A percentile compares a stretch with the other conserved stretches of the same genome.
Conservation (phyloP, 805 yeast species). For the Nakazawaea pomicola region DNA sequence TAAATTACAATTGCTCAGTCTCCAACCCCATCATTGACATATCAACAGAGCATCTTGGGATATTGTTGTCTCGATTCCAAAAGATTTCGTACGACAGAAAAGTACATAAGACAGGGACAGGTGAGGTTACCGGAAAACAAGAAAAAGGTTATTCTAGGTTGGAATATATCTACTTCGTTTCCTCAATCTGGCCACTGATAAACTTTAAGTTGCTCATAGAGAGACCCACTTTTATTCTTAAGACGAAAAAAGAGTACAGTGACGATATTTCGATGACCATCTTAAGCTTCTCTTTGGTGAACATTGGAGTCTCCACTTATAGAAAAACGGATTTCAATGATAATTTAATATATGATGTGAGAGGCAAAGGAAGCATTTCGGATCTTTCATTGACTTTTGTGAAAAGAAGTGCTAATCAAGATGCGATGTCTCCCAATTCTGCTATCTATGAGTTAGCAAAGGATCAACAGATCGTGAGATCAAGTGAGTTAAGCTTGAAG, state of each 20-base stretch:
- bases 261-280: conserved; percentile 18
- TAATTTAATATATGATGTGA: conserved; percentile 12
- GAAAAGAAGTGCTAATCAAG: conserved; percentile 12
- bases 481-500: conserved; percentile 14
- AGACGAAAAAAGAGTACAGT: conserved; percentile 10
- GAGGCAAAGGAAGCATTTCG: conserved; percentile 18
- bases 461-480: conserved; percentile 7
- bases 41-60: conserved; percentile 14
- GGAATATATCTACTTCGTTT: conserved; percentile 7
- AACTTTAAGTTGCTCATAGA: conserved; percentile 21
- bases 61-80: conserved; percentile 8
- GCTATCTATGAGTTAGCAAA: conserved; percentile 3
- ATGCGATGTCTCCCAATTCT: not conserved
- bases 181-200: conserved; percentile 17
- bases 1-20: conserved; percentile 12
- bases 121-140: not conserved
- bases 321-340: conserved; percentile 8
- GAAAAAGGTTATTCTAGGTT: not conserved
- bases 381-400: conserved; percentile 18
- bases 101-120: not conserved
- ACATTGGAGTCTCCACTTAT: conserved; percentile 14
- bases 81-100: conserved; percentile 1
- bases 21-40: conserved; percentile 15
- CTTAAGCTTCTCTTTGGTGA: conserved; percentile 19
- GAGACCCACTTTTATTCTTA: conserved; percentile 23